phyloP scores from a whole-genome alignment of 2,329 filamentous ascomycete species.

The Aspergillus aculeatus region DNA sequence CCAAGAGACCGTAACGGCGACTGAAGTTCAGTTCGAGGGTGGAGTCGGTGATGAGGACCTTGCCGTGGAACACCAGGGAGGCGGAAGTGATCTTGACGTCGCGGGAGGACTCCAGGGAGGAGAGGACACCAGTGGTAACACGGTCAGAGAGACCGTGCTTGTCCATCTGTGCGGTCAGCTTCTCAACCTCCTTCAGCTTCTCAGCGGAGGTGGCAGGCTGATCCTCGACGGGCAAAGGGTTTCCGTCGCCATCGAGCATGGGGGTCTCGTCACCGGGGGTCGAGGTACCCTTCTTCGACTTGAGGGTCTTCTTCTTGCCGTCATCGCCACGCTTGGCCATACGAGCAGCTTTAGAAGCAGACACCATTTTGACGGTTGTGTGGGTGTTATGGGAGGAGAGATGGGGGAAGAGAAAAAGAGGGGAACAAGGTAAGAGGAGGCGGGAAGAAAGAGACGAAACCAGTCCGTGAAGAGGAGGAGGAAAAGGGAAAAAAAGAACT shows the following conservation, averaged over 20 bases:
- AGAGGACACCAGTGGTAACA: slow-evolving; percentile 94
- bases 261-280: slow-evolving; percentile 55
- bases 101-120: slow-evolving; percentile 78
- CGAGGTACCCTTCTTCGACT: slow-evolving; percentile 60
- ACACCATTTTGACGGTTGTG: slow-evolving; percentile 56
- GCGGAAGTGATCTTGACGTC: slow-evolving; percentile 96
- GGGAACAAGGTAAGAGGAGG: slow-evolving; percentile 15
- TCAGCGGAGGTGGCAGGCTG: slow-evolving; percentile 68
- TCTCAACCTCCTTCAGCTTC: slow-evolving; percentile 78
- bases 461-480: slow-evolving; percentile 17
- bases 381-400: slow-evolving; percentile 15
- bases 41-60: slow-evolving; percentile 90
- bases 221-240: slow-evolving; percentile 54
- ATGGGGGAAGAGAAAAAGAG: slow-evolving; percentile 11
- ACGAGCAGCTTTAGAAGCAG: slow-evolving; percentile 67
- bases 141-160: slow-evolving; percentile 94
- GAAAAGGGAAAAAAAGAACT: slow-evolving; percentile 29
- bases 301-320: slow-evolving; percentile 69
- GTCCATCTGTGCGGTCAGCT: slow-evolving; percentile 89
- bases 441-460: slow-evolving; percentile 22
- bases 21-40: slow-evolving; percentile 91
- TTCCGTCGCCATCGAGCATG: slow-evolving; percentile 63
- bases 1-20: slow-evolving; percentile 88
- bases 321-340: slow-evolving; percentile 66
- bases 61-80: slow-evolving; percentile 95